These are phyloP conservation scores for Annulohypoxylon bovei DNA, from an alignment of 495 filamentous ascomycete genomes.

Conservation along the genomic window DNA sequence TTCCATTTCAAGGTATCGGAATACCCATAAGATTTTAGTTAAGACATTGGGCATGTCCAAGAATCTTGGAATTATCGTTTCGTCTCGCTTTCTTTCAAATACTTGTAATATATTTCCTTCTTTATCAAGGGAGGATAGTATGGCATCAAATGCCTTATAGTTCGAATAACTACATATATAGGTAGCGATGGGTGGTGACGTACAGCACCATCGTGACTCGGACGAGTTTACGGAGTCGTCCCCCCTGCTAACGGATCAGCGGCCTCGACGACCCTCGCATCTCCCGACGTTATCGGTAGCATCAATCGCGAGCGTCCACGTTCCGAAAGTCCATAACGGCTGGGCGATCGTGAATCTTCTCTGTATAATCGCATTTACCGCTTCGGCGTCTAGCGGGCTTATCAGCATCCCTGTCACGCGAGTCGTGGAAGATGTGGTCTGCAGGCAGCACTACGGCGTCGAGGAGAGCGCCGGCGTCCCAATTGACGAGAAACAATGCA, in stretches of 20 bases:
- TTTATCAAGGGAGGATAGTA: background rate
- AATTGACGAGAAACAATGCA: slow-evolving; percentile 51
- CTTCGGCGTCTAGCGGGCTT: slow-evolving; percentile 25
- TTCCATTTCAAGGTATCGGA: slow-evolving; percentile 10
- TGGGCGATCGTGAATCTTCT: slow-evolving; percentile 29
- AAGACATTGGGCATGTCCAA: background rate
- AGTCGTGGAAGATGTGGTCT: slow-evolving; percentile 46
- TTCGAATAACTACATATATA: background rate
- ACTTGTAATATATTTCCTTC: background rate
- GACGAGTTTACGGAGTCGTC: slow-evolving; percentile 24
- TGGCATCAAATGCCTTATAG: background rate
- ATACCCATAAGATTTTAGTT: background rate
- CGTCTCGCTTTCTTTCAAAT: slow-evolving; percentile 6
- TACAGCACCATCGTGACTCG: slow-evolving; percentile 11
- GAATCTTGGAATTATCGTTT: background rate
- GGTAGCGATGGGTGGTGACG: slow-evolving; percentile 7
- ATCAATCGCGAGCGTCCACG: slow-evolving; percentile 32
- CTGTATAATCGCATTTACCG: slow-evolving; percentile 29
- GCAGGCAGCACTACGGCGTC: slow-evolving; percentile 46
- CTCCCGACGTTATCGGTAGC: slow-evolving; percentile 19
- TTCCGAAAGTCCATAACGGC: slow-evolving; percentile 21
- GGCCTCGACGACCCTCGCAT: slow-evolving; percentile 16
- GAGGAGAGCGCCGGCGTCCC: slow-evolving; percentile 9
- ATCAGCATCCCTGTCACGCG: slow-evolving; percentile 33
- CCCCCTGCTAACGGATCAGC: background rate